Evolutionary conservation across 306 rosid genomes (phyloP).

Genomic region (Medicago lupulina): DNA sequence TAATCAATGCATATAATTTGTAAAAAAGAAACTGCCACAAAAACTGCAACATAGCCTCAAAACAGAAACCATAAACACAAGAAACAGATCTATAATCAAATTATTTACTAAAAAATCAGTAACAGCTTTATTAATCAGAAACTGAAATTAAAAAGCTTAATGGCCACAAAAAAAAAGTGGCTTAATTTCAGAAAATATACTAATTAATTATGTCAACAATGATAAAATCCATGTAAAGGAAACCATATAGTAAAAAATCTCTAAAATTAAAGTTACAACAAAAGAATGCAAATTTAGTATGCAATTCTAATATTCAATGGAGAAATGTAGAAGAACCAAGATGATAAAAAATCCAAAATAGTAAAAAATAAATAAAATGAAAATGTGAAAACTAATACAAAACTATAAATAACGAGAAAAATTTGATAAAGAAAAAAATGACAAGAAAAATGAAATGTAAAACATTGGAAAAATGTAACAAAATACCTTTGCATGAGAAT

Average conservation of each 20-base stretch:
- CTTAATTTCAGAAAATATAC: slow-evolving; percentile 19
- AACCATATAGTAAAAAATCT: not conserved
- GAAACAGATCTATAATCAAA: slow-evolving; percentile 38
- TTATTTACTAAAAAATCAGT: slow-evolving; percentile 11
- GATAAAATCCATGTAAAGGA: not conserved
- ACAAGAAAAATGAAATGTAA: no score
- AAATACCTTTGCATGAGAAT: not conserved
- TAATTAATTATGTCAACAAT: slow-evolving; percentile 34
- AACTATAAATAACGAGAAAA: not conserved
- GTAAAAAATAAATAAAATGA: no score
- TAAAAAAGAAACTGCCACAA: slow-evolving; percentile 35
- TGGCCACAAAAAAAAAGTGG: slow-evolving; percentile 11
- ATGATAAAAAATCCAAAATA: not conserved
- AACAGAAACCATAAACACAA: slow-evolving; percentile 18
- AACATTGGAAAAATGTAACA: no score
- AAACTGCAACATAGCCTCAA: not conserved
- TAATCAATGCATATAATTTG: slow-evolving; percentile 30
- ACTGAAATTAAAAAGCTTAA: slow-evolving; percentile 33
- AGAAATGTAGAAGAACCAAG: not conserved
- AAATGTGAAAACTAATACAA: not conserved
- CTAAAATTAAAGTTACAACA: not conserved
- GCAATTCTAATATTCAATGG: not conserved
- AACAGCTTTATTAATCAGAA: not conserved
- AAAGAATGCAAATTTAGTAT: not conserved
- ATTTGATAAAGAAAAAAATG: no score